Evolutionary conservation across 2,329 filamentous ascomycete species (phyloP).

Genomic region (Sporothrix globosa): DNA sequence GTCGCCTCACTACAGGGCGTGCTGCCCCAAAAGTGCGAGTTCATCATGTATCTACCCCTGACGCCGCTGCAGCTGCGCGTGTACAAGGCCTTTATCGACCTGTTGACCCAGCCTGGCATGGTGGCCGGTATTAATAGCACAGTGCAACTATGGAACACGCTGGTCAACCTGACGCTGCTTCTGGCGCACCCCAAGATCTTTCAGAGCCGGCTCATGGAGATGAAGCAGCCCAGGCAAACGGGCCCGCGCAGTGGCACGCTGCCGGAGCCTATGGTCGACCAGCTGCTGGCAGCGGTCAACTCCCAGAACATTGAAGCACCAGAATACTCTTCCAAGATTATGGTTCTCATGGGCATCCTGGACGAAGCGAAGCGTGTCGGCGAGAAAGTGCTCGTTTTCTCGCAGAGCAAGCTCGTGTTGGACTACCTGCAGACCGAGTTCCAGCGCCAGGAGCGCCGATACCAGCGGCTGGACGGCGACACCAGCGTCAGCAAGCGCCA

Average conservation of each 20-base stretch:
- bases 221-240: conserved; percentile 30
- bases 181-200: conserved; percentile 59
- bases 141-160: conserved; percentile 43
- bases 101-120: conserved; percentile 20
- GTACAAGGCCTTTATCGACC: conserved; percentile 58
- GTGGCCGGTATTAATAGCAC: conserved; percentile 29
- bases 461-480: conserved; percentile 68
- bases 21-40: conserved; percentile 77
- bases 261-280: conserved; percentile 41
- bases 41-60: conserved; percentile 74
- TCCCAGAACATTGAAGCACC: conserved; percentile 50
- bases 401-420: conserved; percentile 70
- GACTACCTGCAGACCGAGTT: conserved; percentile 68
- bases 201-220: conserved; percentile 43
- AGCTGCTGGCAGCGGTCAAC: conserved; percentile 45
- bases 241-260: conserved; percentile 34
- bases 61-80: conserved; percentile 65
- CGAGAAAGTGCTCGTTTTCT: conserved; percentile 83
- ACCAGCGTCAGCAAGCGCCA: conserved; percentile 64
- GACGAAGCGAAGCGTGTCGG: conserved; percentile 60
- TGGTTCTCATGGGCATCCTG: conserved; percentile 70
- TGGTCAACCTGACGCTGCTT: conserved; percentile 53
- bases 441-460: conserved; percentile 51
- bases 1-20: conserved; percentile 65
- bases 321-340: conserved; percentile 67